Evolutionary conservation across 1,139 yeast species (phyloP).

Genomic region (Protomyces arabidopsidicola): DNA sequence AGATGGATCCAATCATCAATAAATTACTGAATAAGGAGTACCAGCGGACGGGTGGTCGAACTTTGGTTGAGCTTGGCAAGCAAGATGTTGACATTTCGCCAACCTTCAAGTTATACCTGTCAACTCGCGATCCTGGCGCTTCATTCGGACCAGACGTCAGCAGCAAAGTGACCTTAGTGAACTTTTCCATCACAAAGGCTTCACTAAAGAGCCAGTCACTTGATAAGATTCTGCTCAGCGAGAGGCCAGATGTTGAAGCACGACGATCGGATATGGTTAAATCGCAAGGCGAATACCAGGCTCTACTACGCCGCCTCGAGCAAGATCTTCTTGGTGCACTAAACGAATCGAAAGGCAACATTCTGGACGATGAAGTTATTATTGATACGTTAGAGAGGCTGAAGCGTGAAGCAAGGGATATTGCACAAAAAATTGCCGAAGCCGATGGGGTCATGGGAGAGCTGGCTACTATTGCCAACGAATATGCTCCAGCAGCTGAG

Average conservation of each 20-base stretch:
- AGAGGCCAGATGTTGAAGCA: slow-evolving; percentile 63
- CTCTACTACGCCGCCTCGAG: slow-evolving; percentile 56
- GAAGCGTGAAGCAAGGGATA: slow-evolving; percentile 57
- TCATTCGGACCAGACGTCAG: slow-evolving; percentile 52
- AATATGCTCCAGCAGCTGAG: slow-evolving; percentile 53
- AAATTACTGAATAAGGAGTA: slow-evolving; percentile 60
- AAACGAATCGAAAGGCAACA: slow-evolving; percentile 54
- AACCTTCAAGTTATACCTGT: slow-evolving; percentile 56
- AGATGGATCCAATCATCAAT: slow-evolving; percentile 67
- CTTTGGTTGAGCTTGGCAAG: slow-evolving; percentile 56
- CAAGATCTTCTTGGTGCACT: slow-evolving; percentile 56
- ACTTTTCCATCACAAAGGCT: slow-evolving; percentile 65
- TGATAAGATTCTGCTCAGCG: slow-evolving; percentile 52
- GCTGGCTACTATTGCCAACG: slow-evolving; percentile 49
- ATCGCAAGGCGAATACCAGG: slow-evolving; percentile 58
- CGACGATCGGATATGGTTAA: slow-evolving; percentile 52
- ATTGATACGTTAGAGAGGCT: slow-evolving; percentile 58
- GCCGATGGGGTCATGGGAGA: slow-evolving; percentile 52
- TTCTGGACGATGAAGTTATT: slow-evolving; percentile 64
- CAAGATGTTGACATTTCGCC: slow-evolving; percentile 64
- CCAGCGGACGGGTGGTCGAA: slow-evolving; percentile 65
- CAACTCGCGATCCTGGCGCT: slow-evolving; percentile 53
- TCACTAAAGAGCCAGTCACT: slow-evolving; percentile 63
- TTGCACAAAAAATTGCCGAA: slow-evolving; percentile 53
- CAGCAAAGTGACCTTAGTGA: slow-evolving; percentile 59